Base-by-base conservation (phyloP, 2,329 filamentous ascomycete genomes). In the Xylariaceae sp. region DNA sequence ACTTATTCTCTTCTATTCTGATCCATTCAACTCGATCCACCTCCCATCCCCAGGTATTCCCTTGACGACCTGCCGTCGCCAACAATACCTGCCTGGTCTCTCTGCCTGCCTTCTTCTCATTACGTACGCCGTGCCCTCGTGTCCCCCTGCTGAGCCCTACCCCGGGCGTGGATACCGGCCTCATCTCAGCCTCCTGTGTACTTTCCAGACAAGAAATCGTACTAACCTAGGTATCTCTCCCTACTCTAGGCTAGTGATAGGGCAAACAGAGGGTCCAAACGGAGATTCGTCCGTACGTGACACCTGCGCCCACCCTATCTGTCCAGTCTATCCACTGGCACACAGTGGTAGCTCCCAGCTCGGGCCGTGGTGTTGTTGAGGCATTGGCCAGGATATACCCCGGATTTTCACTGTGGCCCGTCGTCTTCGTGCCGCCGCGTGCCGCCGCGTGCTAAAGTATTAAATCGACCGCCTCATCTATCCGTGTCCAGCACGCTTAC, bases 141-240 rank as follows among this genome's bases (percentile, higher is more conserved):
- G 49, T 35, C 18, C 49, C 52, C 57, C 44, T 57, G 62, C 58
- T 58, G 57, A 48, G 47, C 55, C 55, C 45, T 62, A 55, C 53
- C 57, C 62, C 58, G 34, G 60, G 61, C 54, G 53, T 59, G 57
- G 57, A 56, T 56, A 49, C 55, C 17, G 54, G 50, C 61, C 57
- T 61, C 53, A 39, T 50, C 59, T 65, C 62, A 65, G 62, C 64
- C 62, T 58, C 60, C 49, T 39, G 55, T 48, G n/a, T 30, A 30
- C 17, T 18, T 30, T 53, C 23, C 18, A 51, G 9, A 30, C 23
- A 30, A 30, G 23, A 4, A 30, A 30, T 30, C 23, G 17, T 15
- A 53, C 45, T 41, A 34, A 53, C 34, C 60, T 57, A 56, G 37
- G 37, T 41, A 41, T 41, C 37, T 41, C 37, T 41, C 37, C 57